Evolutionary conservation across 2,329 filamentous ascomycete species (phyloP), one percentile per base, ranked within the genome.

Genomic region (Cordyceps cateniannulata): DNA sequence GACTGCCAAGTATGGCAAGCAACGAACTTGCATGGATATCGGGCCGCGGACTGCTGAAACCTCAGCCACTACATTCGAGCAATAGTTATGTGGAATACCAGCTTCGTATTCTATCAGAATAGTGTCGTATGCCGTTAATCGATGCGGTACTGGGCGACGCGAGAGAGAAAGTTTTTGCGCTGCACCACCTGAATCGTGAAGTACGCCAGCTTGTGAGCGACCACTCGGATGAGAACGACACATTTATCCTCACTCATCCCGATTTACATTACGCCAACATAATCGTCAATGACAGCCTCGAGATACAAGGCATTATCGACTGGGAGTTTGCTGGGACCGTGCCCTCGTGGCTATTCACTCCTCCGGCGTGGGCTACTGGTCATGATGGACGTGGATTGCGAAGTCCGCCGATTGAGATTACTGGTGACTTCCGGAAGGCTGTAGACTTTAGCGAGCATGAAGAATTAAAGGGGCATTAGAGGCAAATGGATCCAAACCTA

Each of bases 281-380:
- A 4, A 66, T 70, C 35, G 59, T 70, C 42, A 53, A 65, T 20
- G 62, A 68, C 35, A 49, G 66, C 14, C 66, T 66, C 38, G 51
- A 62, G 14, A 63, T 69, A 16, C 62, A 56, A 1, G 64, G 62
- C 40, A 56, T 70, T 51, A 63, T 71, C 27, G 69, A 70, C 53
- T 69, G 68, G 68, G 67, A 70, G 58, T 65, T 63, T 32, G 27
- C 63, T 3, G 32, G 61, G 24, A 64, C 61, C 18, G 52, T 65
- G 24, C 65, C 65, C 2, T 59, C 22, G 9, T 51, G 62, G 20
- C 32, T 65, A 1, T 66, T 64, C 25, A 58, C 56, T n/a, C 65
- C 64, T 20, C 65, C 65, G 3, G 27, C 65, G 24, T 66, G 65
- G 64, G 61, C 63, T 48, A 65, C 64, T 0, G 62, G 62, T 16